phyloP scores from a whole-genome alignment of 2,329 filamentous ascomycete genomes.

The Beauveria bassiana region DNA sequence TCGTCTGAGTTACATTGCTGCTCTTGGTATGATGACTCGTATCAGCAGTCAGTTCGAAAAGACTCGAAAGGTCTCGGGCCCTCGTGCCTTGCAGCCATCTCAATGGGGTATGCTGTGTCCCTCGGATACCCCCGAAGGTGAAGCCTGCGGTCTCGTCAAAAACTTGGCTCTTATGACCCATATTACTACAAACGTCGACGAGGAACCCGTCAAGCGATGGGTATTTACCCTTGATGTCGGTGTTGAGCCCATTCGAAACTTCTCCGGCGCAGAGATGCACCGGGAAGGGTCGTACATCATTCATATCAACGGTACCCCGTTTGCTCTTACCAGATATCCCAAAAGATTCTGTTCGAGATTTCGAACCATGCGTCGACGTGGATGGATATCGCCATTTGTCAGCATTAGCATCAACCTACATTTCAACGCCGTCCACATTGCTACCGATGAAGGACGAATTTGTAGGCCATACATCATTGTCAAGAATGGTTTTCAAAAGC shows the following conservation, averaged over 20 bases:
- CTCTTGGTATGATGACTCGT: slow-evolving; percentile 98
- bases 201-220: slow-evolving; percentile 79
- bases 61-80: slow-evolving; percentile 91
- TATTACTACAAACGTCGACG: slow-evolving; percentile 93
- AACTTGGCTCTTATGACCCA: slow-evolving; percentile 98
- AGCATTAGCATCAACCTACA: slow-evolving; percentile 95
- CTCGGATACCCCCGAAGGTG: slow-evolving; percentile 95
- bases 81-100: slow-evolving; percentile 89
- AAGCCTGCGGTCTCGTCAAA: slow-evolving; percentile 96
- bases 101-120: slow-evolving; percentile 98
- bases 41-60: slow-evolving; percentile 99
- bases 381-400: slow-evolving; percentile 90
- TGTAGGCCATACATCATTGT: slow-evolving; percentile 95
- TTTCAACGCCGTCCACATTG: slow-evolving; percentile 85
- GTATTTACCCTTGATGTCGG: slow-evolving; percentile 82
- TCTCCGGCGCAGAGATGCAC: slow-evolving; percentile 77
- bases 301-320: slow-evolving; percentile 90
- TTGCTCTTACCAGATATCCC: slow-evolving; percentile 77
- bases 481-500: slow-evolving; percentile 74
- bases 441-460: slow-evolving; percentile 93
- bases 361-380: slow-evolving; percentile 77
- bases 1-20: slow-evolving; percentile 90
- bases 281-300: slow-evolving; percentile 77
- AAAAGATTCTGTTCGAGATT: slow-evolving; percentile 82
- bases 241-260: slow-evolving; percentile 65